Evolutionary conservation across 352 stramenopile genomes (phyloP), one percentile per base, ranked within the genome.

Genomic region (Blastocystis sp.): DNA sequence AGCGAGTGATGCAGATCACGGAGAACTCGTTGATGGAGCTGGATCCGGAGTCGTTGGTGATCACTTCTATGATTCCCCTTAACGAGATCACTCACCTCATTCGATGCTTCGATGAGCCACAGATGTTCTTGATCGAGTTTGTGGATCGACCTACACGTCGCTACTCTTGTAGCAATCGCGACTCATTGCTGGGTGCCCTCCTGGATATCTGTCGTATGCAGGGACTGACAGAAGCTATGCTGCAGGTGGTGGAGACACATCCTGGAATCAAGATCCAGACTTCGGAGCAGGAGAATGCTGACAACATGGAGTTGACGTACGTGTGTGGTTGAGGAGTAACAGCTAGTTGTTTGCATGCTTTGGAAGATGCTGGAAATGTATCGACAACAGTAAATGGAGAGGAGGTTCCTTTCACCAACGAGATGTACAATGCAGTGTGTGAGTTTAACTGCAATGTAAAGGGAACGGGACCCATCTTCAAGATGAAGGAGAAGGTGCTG

Each of bases 381-480:
- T 62, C 41, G 20, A 89, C 63, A 18, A 79, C 66, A 24, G 43
- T 50, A 39, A 39, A 79, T 43, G 78, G 78, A n/a, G 37, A 75
- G 43, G 6, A 34, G 43, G 47, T 89, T 39, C 39, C 78, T 2
- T 89, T 54, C 30, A 89, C 78, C 5, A 65, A 63, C 39, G 89
- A 90, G 53, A 90, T 91, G 63, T 64, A 91, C 37, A 87, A 91
- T 45, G 78, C 90, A 24, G 68, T 85, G 56, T 78, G 93, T 62
- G 94, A 97, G 79, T 96, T 97, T 87, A 97, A 97, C 55, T 93
- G 94, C 11, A 97, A 97, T 69, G 94, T 97, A 0, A 93, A 94
- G 37, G 91, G 92, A 4, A 95, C 93, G 50, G 94, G 94, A 2
- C 94, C 96, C 45, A 87, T 93, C 0, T 95, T 96, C 91, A 93